phyloP scores from a whole-genome alignment of 257 asterid species.

The Petrea volubilis region DNA sequence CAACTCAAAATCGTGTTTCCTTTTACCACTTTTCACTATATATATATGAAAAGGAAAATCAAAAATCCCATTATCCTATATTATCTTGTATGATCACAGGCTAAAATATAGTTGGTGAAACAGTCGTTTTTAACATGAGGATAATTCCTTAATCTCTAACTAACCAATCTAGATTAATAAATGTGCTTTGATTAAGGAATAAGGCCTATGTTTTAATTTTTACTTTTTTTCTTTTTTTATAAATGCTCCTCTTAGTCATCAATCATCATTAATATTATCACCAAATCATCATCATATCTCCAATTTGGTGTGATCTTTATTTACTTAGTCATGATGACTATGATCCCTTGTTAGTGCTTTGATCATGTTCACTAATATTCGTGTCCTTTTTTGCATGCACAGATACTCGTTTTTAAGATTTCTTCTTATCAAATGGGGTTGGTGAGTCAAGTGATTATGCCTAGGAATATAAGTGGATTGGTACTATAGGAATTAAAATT shows the following conservation, averaged over 20 bases:
- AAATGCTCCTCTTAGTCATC: constrained; percentile 33
- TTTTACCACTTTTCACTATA: not conserved
- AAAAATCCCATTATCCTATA: constrained; percentile 32
- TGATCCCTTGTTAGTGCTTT: constrained; percentile 25
- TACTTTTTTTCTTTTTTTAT: constrained; percentile 9
- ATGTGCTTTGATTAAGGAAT: not conserved
- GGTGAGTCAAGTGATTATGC: constrained; percentile 23
- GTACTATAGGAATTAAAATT: too few species aligned
- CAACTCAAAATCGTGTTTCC: constrained; percentile 3
- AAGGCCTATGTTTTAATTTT: not conserved
- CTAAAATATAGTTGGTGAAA: constrained; percentile 38
- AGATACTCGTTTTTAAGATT: constrained; percentile 4
- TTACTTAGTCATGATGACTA: constrained; percentile 25
- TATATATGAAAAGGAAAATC: not conserved
- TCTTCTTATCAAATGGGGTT: constrained; percentile 36
- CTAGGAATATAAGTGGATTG: not conserved
- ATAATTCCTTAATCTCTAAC: constrained; percentile 3
- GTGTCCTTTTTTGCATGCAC: constrained; percentile 22
- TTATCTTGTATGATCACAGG: constrained; percentile 46
- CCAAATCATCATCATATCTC: constrained; percentile 21
- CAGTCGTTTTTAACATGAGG: constrained; percentile 27
- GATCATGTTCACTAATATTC: constrained; percentile 17
- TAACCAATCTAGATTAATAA: constrained; percentile 10
- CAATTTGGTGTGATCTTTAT: constrained; percentile 1
- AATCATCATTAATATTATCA: constrained; percentile 11